Evolutionary conservation across 202 grass and related monocot genomes (phyloP).

Genomic region (Panicum virgatum): DNA sequence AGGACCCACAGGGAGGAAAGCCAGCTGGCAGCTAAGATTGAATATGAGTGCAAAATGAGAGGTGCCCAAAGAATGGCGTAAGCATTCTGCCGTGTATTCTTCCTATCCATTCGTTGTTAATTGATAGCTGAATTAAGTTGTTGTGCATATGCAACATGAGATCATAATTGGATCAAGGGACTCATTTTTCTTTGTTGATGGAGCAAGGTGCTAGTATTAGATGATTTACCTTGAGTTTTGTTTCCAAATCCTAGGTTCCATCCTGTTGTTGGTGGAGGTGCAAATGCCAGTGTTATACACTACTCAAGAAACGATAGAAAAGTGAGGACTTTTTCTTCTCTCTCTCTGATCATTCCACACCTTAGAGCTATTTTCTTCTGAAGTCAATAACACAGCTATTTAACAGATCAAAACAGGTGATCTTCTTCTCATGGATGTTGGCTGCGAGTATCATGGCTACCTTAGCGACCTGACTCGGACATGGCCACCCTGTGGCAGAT

Average conservation of each 20-base stretch:
- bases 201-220: not conserved
- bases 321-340: slow-evolving; percentile 45
- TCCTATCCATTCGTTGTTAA: slow-evolving; percentile 15
- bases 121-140: not conserved
- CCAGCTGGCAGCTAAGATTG: slow-evolving; percentile 79
- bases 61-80: slow-evolving; percentile 98
- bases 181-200: not conserved
- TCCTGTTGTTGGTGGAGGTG: slow-evolving; percentile 87
- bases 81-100: slow-evolving; percentile 44
- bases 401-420: slow-evolving; percentile 80
- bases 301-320: slow-evolving; percentile 90
- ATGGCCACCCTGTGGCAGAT: slow-evolving; percentile 74
- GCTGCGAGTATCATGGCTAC: slow-evolving; percentile 98
- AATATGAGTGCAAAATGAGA: slow-evolving; percentile 96
- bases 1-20: slow-evolving; percentile 77
- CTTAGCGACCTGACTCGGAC: slow-evolving; percentile 88
- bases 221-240: not conserved
- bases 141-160: not conserved
- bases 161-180: not conserved
- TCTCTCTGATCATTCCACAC: not conserved
- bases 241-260: slow-evolving; percentile 65
- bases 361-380: slow-evolving; percentile 34
- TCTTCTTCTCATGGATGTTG: slow-evolving; percentile 94
- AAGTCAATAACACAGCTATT: slow-evolving; percentile 49
- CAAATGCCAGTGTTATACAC: slow-evolving; percentile 89